phyloP scores from a whole-genome alignment of 495 filamentous ascomycete species.

The Xylaria intraflava region DNA sequence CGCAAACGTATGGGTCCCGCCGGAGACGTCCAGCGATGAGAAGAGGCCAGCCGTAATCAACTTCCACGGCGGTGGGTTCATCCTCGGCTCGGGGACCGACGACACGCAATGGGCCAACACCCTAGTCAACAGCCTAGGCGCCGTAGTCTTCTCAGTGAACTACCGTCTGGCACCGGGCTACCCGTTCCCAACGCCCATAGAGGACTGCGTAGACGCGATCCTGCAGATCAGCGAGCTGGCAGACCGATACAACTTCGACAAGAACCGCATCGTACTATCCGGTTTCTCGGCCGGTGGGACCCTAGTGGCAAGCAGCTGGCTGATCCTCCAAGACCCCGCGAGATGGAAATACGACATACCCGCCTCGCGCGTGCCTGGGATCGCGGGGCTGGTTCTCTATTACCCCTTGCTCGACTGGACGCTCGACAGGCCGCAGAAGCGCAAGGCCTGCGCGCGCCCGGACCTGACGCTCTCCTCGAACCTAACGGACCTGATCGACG shows the following conservation, averaged over 20 bases:
- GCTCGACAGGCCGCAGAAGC: conserved; percentile 55
- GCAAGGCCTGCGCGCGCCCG: conserved; percentile 47
- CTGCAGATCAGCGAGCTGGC: conserved; percentile 50
- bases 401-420: conserved; percentile 72
- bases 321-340: conserved; percentile 36
- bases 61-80: conserved; percentile 63
- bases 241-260: conserved; percentile 25
- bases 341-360: conserved; percentile 38
- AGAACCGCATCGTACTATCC: conserved; percentile 47
- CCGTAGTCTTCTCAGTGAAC: conserved; percentile 51
- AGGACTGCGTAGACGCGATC: conserved; percentile 58
- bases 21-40: conserved; percentile 1
- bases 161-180: conserved; percentile 63
- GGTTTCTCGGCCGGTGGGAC: conserved; percentile 76
- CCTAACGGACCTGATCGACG: conserved; percentile 68
- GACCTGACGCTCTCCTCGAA: conserved; percentile 58
- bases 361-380: background rate
- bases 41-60: conserved; percentile 50
- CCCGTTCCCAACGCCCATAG: conserved; percentile 59
- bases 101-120: conserved; percentile 52
- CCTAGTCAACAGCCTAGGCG: conserved; percentile 32
- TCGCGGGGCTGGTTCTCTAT: conserved; percentile 46
- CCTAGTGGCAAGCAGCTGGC: conserved; percentile 57
- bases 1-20: conserved; percentile 16
- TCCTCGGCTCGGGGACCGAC: conserved; percentile 53